Base-by-base conservation (phyloP, 805 yeast genomes). In the Scheffersomyces lignosus region DNA sequence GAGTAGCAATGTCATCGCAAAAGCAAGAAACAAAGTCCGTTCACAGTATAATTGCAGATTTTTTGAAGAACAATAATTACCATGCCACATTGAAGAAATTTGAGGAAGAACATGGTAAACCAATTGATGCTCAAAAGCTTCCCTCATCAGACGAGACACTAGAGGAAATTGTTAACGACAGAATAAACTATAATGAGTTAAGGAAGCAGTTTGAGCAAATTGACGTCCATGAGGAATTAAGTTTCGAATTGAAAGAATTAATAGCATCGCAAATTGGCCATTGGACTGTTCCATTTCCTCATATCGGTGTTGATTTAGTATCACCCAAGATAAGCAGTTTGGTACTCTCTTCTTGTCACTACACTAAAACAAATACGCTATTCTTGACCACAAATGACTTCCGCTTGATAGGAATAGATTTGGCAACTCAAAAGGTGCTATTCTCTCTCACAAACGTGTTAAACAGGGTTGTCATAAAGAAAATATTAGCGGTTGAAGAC, bases 11-110 rank as follows among this genome's bases (percentile, higher is more conserved):
- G n/a, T n/a, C n/a, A n/a, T n/a, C n/a, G n/a, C n/a, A n/a, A n/a
- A n/a, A n/a, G n/a, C n/a, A 20, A 10, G 10, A 20, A 10, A 20
- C 24, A 7, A 20, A 20, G 7, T 20, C 24, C 9, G 24, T 53
- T 17, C 62, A 58, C 31, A 40, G 47, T 27, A 55, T 82, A 22
- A 65, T 84, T 9, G 88, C 86, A 0, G 77, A 79, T 20, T 83
- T 75, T 45, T 65, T 84, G n/a, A 54, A 66, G 18, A 60, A 68
- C n/a, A 67, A 77, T 18, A 75, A 77, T 1, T 71, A 68, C 31
- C 42, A 37, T 1, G 62, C 60, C 0, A 76, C 90, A 0, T 56
- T 81, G 10, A 51, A 56, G n/a, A 49, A 62, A 2, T 75, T 82
- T 32, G 74, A 79, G 44, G 42, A 48, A 12, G 81, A 77, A 38